Evolutionary conservation across 2,329 filamentous ascomycete species (phyloP).

Genomic region (Penicillium fuscoglaucum): DNA sequence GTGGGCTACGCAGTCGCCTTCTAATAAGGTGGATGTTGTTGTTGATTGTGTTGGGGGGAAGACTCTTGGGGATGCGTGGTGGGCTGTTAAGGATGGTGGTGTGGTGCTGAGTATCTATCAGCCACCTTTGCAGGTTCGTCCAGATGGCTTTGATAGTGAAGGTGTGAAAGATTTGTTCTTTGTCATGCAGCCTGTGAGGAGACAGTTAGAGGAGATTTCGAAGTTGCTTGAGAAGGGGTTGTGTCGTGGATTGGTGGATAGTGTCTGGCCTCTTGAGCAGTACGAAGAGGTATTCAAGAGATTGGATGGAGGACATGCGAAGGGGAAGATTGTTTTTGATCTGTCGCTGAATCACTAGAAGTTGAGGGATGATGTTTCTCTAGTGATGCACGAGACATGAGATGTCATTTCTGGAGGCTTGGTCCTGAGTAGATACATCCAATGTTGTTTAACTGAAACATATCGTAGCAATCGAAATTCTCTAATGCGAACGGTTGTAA

Average conservation of each 20-base stretch:
- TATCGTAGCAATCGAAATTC: neutral
- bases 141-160: constrained; percentile 24
- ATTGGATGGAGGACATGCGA: constrained; percentile 42
- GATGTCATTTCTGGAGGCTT: neutral
- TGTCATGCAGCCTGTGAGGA: constrained; percentile 42
- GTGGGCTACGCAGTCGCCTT: constrained; percentile 15
- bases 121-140: constrained; percentile 36
- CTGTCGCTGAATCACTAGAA: constrained; percentile 12
- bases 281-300: constrained; percentile 44
- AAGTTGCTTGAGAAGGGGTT: constrained; percentile 41
- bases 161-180: constrained; percentile 43
- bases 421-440: neutral
- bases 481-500: neutral
- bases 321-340: constrained; percentile 47
- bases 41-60: constrained; percentile 48
- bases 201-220: constrained; percentile 41
- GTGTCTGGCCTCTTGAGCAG: constrained; percentile 44
- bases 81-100: constrained; percentile 39
- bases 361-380: neutral
- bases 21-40: constrained; percentile 45
- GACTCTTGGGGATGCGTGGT: constrained; percentile 47
- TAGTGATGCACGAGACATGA: neutral
- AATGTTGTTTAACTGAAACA: neutral
- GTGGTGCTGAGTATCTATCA: constrained; percentile 44
- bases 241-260: constrained; percentile 42